Conservation (phyloP, 2,329 filamentous ascomycete genomes). For the Beauveria sp. region DNA sequence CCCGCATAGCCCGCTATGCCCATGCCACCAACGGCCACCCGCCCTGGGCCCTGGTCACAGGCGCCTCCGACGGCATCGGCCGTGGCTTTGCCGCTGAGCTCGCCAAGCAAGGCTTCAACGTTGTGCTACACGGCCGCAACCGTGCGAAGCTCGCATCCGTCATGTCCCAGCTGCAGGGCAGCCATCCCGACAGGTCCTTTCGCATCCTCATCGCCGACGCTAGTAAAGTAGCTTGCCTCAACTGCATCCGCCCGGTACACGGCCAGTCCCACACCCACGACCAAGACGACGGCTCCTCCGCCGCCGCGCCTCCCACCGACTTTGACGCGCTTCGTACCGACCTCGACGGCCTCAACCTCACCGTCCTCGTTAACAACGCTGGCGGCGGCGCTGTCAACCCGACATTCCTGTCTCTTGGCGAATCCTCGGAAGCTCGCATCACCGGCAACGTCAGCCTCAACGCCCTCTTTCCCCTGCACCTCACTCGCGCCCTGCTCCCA, state of each 20-base stretch:
- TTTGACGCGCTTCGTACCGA: conserved; percentile 7
- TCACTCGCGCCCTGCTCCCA: conserved; percentile 37
- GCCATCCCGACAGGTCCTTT: conserved; percentile 18
- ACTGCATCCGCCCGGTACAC: conserved; percentile 1
- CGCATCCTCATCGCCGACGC: conserved; percentile 24
- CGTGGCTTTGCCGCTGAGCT: conserved; percentile 26
- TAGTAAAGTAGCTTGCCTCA: conserved; percentile 8
- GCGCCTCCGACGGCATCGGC: conserved; percentile 27
- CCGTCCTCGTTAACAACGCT: conserved; percentile 18
- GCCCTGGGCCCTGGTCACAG: conserved; percentile 26
- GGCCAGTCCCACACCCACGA: conserved; percentile 1
- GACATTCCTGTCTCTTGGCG: conserved; percentile 28
- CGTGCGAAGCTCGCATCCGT: conserved; percentile 22
- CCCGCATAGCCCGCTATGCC: conserved; percentile 13
- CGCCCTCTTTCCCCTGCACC: conserved; percentile 39
- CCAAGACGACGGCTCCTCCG: not conserved
- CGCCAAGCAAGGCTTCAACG: conserved; percentile 25
- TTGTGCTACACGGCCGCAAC: conserved; percentile 26
- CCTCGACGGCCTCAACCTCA: conserved; percentile 14
- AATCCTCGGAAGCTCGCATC: conserved; percentile 28
- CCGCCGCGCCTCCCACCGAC: not conserved
- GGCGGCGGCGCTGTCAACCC: conserved; percentile 24
- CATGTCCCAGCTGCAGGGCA: conserved; percentile 17
- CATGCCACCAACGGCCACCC: conserved; percentile 14
- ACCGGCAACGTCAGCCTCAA: conserved; percentile 38